phyloP scores from a whole-genome alignment of 179 eudicot genomes.

The Vitellaria paradoxa region DNA sequence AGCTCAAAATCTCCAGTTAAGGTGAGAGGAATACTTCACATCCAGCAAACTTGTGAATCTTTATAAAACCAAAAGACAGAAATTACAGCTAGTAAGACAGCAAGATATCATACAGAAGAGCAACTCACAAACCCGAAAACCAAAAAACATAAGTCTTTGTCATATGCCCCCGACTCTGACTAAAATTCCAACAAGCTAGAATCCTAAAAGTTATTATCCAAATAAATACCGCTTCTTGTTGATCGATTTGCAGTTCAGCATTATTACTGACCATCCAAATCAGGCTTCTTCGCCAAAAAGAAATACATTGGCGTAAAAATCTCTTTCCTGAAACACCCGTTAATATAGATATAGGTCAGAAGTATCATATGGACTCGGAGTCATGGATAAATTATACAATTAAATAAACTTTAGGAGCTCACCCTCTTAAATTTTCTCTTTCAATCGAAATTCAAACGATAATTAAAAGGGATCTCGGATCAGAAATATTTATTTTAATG shows the following conservation, averaged over 20 bases:
- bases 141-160: neutral
- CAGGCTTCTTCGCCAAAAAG: conserved; percentile 78
- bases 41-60: neutral
- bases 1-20: neutral
- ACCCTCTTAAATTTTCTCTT: too few relatives aligned
- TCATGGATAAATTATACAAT: too few relatives aligned
- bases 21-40: neutral
- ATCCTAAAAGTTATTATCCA: neutral
- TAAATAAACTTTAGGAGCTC: too few relatives aligned
- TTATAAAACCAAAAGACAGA: neutral
- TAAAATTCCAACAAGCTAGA: neutral
- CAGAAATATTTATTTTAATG: too few relatives aligned
- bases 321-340: conserved; percentile 61
- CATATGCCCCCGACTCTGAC: neutral
- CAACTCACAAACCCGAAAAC: neutral
- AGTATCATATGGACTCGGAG: too few relatives aligned
- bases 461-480: too few relatives aligned
- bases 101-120: neutral
- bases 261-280: conserved; percentile 27
- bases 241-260: neutral
- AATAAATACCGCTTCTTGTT: neutral
- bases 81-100: neutral
- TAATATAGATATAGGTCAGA: neutral
- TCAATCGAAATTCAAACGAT: too few relatives aligned
- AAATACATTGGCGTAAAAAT: conserved; percentile 89